A percentile compares a stretch with the other conserved stretches of the same genome.
Conservation (phyloP, 495 filamentous ascomycete species). For the Daldinia concentrica region DNA sequence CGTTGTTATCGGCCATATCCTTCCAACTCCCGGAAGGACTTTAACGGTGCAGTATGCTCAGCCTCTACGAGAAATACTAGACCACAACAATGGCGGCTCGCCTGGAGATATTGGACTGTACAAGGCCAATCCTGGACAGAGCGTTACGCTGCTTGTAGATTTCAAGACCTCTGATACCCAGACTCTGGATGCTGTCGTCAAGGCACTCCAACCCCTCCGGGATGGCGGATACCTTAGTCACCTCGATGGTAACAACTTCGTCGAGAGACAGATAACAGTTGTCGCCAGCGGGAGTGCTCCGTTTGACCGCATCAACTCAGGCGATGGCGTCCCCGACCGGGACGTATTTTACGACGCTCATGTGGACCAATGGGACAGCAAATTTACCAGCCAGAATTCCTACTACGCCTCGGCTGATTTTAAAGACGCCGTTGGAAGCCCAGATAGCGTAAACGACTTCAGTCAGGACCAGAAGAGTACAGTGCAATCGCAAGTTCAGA, state of each 20-base stretch:
- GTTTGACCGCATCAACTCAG: conserved; percentile 59
- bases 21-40: conserved; percentile 42
- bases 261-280: conserved; percentile 68
- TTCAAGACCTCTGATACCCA: conserved; percentile 62
- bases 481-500: conserved; percentile 66
- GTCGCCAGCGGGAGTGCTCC: conserved; percentile 78
- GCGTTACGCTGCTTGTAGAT: conserved; percentile 73
- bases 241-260: conserved; percentile 59
- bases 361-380: conserved; percentile 47
- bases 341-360: conserved; percentile 72
- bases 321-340: conserved; percentile 53
- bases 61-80: conserved; percentile 43
- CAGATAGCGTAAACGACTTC: conserved; percentile 46
- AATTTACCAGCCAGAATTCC: conserved; percentile 53
- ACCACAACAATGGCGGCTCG: conserved; percentile 46
- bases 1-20: conserved; percentile 44
- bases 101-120: conserved; percentile 58
- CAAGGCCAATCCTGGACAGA: conserved; percentile 60
- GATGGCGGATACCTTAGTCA: conserved; percentile 64
- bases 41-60: conserved; percentile 42
- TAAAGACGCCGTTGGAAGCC: conserved; percentile 45
- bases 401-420: conserved; percentile 63
- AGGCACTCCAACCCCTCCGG: conserved; percentile 67
- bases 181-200: conserved; percentile 62
- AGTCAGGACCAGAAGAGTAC: conserved; percentile 60